Conservation (phyloP, 768 basidiomycete genomes). For the Mycena pura region DNA sequence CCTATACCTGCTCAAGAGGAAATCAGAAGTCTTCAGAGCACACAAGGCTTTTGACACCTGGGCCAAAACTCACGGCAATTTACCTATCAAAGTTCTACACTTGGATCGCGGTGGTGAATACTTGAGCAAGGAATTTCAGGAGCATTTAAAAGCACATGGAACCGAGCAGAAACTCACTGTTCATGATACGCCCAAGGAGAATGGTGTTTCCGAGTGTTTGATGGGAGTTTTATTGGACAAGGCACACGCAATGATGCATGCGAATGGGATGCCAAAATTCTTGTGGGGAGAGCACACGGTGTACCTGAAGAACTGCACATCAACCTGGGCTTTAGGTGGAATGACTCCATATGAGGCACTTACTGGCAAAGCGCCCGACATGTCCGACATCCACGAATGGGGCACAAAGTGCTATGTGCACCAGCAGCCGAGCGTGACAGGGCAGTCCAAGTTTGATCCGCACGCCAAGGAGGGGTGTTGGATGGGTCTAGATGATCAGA, state of each 20-base stretch:
- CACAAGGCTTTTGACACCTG: constrained; percentile 42
- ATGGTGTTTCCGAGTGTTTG: constrained; percentile 49
- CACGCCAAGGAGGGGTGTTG: constrained; percentile 28
- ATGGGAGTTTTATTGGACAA: constrained; percentile 46
- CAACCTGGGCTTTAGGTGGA: constrained; percentile 23
- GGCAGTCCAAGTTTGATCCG: constrained; percentile 18
- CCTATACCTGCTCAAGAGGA: constrained; percentile 38
- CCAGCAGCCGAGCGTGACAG: not conserved
- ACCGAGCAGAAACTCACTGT: constrained; percentile 45
- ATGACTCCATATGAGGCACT: not conserved
- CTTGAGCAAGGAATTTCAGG: constrained; percentile 39
- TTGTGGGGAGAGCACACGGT: constrained; percentile 50
- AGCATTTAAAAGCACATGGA: constrained; percentile 42
- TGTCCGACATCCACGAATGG: constrained; percentile 28
- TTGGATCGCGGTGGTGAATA: constrained; percentile 55
- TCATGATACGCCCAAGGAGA: constrained; percentile 51
- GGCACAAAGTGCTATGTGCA: constrained; percentile 9
- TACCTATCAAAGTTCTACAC: constrained; percentile 40
- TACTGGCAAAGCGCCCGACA: constrained; percentile 26
- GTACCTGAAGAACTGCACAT: constrained; percentile 43
- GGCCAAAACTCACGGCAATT: constrained; percentile 37
- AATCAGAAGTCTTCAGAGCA: constrained; percentile 35
- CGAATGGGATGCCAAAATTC: constrained; percentile 38
- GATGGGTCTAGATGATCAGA: constrained; percentile 34
- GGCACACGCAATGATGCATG: constrained; percentile 43